These are phyloP conservation scores for Diaporthe helianthi DNA, from an alignment of 2,329 filamentous ascomycete species.

Conservation along the genomic window DNA sequence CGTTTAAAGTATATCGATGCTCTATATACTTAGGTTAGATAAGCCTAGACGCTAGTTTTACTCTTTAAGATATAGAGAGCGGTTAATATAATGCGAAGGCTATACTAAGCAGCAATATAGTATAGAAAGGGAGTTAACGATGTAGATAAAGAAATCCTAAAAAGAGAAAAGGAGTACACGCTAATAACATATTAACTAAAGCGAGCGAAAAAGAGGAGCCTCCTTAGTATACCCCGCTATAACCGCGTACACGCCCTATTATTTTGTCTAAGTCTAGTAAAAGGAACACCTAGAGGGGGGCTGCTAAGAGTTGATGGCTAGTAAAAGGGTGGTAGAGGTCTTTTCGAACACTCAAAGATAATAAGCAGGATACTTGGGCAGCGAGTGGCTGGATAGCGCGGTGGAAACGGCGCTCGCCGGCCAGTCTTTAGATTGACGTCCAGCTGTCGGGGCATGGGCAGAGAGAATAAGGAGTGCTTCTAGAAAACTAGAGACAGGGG, in stretches of 20 bases:
- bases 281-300: not conserved
- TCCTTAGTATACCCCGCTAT: conserved; percentile 30
- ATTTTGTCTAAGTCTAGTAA: conserved; percentile 25
- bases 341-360: not conserved
- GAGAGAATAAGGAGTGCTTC: not conserved
- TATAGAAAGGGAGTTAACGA: not conserved
- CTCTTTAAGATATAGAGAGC: no score
- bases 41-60: no score
- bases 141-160: conserved; percentile 1
- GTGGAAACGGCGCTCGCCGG: not conserved
- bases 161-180: not conserved
- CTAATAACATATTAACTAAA: conserved; percentile 33
- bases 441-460: no score
- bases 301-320: not conserved
- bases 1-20: conserved; percentile 44
- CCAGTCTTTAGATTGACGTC: not conserved
- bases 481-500: not conserved
- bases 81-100: not conserved
- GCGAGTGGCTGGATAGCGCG: not conserved
- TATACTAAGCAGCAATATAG: not conserved
- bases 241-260: conserved; percentile 20
- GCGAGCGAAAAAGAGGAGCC: conserved; percentile 22
- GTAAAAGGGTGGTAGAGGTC: not conserved
- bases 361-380: not conserved
- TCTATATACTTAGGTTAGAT: conserved; percentile 38